Percentiles rank a stretch among this genome's conserved stretches.
Evolutionary conservation across 2,329 filamentous ascomycete genomes (phyloP).

Genomic region (Drechslerella stenobrocha): DNA sequence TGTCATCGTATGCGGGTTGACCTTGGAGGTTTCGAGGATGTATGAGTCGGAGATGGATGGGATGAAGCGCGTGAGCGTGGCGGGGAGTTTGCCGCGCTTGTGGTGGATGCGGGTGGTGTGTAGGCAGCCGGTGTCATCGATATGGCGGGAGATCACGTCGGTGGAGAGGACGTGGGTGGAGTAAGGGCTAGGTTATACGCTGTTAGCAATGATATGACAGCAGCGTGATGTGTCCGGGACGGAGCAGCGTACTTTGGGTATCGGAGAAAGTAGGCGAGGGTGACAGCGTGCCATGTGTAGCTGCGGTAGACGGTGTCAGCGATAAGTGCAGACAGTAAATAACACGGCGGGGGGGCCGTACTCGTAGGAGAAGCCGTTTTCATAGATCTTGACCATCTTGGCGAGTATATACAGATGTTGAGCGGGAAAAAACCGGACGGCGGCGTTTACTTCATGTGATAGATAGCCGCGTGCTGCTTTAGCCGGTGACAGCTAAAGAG

Average conservation of each 20-base stretch:
- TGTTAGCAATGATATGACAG: background rate
- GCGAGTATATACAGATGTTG: conserved; percentile 11
- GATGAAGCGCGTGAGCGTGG: conserved; percentile 73
- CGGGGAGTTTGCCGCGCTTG: conserved; percentile 77
- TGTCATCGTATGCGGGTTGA: conserved; percentile 78
- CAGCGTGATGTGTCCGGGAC: background rate
- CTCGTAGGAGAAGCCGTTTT: conserved; percentile 53
- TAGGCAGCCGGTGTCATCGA: conserved; percentile 74
- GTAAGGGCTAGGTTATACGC: conserved; percentile 71
- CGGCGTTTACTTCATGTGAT: conserved; percentile 21
- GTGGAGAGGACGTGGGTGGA: conserved; percentile 79
- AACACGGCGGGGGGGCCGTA: conserved; percentile 34
- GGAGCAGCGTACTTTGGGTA: conserved; percentile 62
- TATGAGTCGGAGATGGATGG: conserved; percentile 75
- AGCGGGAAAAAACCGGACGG: conserved; percentile 1
- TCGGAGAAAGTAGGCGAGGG: conserved; percentile 84
- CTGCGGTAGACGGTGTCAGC: conserved; percentile 55
- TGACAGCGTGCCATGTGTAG: conserved; percentile 81
- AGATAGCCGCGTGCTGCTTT: conserved; percentile 21
- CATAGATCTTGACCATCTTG: conserved; percentile 53
- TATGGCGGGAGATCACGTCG: conserved; percentile 74
- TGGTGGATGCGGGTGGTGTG: conserved; percentile 78
- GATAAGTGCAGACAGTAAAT: conserved; percentile 11
- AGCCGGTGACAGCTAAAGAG: conserved; percentile 40
- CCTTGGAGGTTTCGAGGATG: conserved; percentile 76